phyloP scores from a whole-genome alignment of 352 stramenopile genomes.

The Blastocystis sp. region DNA sequence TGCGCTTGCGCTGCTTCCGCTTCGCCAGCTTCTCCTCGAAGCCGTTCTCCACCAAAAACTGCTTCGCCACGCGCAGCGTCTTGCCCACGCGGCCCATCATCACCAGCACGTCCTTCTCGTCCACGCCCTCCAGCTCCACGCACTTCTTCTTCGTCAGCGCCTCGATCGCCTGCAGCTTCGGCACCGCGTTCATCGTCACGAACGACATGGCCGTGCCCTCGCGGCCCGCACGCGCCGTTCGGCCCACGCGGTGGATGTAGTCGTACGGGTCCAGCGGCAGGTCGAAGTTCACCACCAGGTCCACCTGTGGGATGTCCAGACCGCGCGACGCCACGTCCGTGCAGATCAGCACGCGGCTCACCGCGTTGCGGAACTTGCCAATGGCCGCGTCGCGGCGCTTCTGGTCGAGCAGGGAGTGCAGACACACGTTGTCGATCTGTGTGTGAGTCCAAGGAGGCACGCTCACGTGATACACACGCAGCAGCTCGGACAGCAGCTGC shows the following conservation, averaged over 20 bases:
- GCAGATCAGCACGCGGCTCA: slow-evolving; percentile 87
- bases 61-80: slow-evolving; percentile 86
- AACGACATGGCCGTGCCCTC: slow-evolving; percentile 87
- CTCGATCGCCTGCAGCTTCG: slow-evolving; percentile 90
- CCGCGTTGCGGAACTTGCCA: slow-evolving; percentile 91
- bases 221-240: slow-evolving; percentile 87
- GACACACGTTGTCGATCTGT: slow-evolving; percentile 82
- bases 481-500: slow-evolving; percentile 88
- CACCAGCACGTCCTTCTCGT: slow-evolving; percentile 88
- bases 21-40: slow-evolving; percentile 83
- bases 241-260: slow-evolving; percentile 94
- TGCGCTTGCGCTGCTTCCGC: slow-evolving; percentile 77
- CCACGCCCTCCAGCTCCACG: slow-evolving; percentile 83
- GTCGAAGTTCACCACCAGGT: slow-evolving; percentile 96
- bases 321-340: slow-evolving; percentile 93
- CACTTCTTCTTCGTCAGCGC: slow-evolving; percentile 83
- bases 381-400: slow-evolving; percentile 86
- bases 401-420: slow-evolving; percentile 93
- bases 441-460: neutral
- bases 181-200: slow-evolving; percentile 83
- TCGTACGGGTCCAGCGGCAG: slow-evolving; percentile 88
- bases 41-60: slow-evolving; percentile 82
- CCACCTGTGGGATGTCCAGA: slow-evolving; percentile 90
- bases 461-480: slow-evolving; percentile 80
- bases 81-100: slow-evolving; percentile 91